phyloP scores from a whole-genome alignment of 2,329 filamentous ascomycete genomes.

The Aspergillus arachidicola region DNA sequence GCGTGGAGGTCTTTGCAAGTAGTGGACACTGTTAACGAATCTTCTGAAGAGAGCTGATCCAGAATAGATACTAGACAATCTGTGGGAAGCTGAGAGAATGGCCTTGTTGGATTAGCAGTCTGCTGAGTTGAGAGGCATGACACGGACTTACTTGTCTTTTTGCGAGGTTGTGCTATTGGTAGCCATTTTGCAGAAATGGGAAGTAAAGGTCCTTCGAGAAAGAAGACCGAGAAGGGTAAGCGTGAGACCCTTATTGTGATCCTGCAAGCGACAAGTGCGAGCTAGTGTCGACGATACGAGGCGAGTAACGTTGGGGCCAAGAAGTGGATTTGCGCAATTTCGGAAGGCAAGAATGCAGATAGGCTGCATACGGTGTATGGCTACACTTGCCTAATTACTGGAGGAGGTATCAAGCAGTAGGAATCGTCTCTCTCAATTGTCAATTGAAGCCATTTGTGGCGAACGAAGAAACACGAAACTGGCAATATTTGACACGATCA shows the following conservation, averaged over 20 bases:
- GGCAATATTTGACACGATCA: not conserved
- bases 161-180: not conserved
- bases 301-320: not conserved
- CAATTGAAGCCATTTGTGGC: not conserved
- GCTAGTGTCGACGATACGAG: not conserved
- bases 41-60: not conserved
- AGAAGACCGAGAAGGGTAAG: not conserved
- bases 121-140: not conserved
- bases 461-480: not conserved
- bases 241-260: not conserved
- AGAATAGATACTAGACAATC: constrained; percentile 2
- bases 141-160: not conserved
- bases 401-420: not conserved
- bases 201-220: not conserved
- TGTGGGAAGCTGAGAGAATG: not conserved
- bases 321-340: not conserved
- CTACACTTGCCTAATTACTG: not conserved
- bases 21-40: not conserved
- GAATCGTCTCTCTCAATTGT: not conserved
- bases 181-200: not conserved
- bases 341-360: not conserved
- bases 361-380: not conserved
- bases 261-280: not conserved
- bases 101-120: not conserved
- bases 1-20: not conserved